Base-by-base conservation (phyloP, 2,329 filamentous ascomycete species). In the Penicillium verrucosum region DNA sequence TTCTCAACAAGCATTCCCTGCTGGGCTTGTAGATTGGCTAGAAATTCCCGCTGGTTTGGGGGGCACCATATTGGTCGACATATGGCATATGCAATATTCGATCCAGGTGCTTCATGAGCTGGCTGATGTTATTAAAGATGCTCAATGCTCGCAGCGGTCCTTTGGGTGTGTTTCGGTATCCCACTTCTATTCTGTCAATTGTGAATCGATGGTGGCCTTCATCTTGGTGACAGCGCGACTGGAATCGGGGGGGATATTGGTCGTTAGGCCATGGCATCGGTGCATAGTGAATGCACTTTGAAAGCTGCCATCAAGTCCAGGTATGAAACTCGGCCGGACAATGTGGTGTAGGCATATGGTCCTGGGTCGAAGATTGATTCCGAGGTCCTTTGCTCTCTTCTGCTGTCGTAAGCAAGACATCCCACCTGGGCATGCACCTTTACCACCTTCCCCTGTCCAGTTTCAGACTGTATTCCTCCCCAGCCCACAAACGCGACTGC, bases 281-380 rank as follows among this genome's bases (percentile, higher is more conserved):
- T 84, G 82, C 80, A 82, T 81, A 70, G 84, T 84, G 70, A 82
- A 83, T 49, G 77, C 80, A 72, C 68, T 60, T 82, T 77, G 12
- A 81, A 83, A 47, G 78, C 75, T 21, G 69, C 60, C 62, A 82
- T 81, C 67, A 82, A 82, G 57, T 75, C 74, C 1, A 68, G 60
- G 56, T 74, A 73, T 14, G 69, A 62, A 0, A 76, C 76, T 7
- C 75, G 71, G 3, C 79, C 79, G 0, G 78, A 77, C 80, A 79
- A 82, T 11, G 79, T 80, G 0, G 80, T 82, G 65, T 80, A 81
- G 34, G 82, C 75, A 59, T 75, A 72, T 3, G 80, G 79, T 36
- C 72, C 71, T 0, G 75, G 73, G 59, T 81, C 78, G 66, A 82
- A 82, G 44, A 21, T 21, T 21, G 21, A 21, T 21, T 21, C 21